These are phyloP conservation scores for Pistacia atlantica DNA, from an alignment of 345 rosid species.

Conservation along the genomic window DNA sequence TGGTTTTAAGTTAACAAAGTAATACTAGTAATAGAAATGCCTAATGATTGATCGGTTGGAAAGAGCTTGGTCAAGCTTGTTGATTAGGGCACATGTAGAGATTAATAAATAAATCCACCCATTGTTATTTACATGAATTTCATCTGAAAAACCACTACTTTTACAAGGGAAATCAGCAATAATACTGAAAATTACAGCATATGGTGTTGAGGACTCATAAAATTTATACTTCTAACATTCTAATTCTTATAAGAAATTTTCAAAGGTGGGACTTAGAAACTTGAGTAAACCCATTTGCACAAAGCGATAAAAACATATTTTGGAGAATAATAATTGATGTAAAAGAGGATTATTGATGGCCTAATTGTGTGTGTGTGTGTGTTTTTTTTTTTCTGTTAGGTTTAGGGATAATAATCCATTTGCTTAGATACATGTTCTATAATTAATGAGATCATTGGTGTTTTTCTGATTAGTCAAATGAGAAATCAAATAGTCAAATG, in stretches of 20 bases:
- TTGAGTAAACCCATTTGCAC: neutral
- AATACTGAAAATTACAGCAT: no score
- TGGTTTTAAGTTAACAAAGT: slow-evolving; percentile 12
- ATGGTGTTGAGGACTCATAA: no score
- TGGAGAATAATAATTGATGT: neutral
- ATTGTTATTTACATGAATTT: no score
- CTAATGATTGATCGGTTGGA: slow-evolving; percentile 36
- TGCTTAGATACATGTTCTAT: neutral
- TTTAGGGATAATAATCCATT: neutral
- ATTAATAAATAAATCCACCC: neutral
- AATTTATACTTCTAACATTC: no score
- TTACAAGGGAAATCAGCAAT: no score
- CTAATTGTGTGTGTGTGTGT: neutral
- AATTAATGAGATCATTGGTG: slow-evolving; percentile 2
- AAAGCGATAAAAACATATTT: neutral
- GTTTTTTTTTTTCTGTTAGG: neutral
- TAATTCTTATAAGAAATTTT: neutral
- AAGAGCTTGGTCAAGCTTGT: slow-evolving; percentile 21
- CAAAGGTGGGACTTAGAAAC: neutral
- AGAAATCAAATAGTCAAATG: slow-evolving; percentile 37
- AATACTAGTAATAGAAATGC: slow-evolving; percentile 10
- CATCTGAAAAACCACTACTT: no score
- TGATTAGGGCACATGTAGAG: slow-evolving; percentile 13
- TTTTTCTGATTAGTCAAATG: slow-evolving; percentile 30
- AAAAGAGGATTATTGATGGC: neutral